Evolutionary conservation across 2,329 filamentous ascomycete genomes (phyloP).

Genomic region (Trichoderma polysporum): DNA sequence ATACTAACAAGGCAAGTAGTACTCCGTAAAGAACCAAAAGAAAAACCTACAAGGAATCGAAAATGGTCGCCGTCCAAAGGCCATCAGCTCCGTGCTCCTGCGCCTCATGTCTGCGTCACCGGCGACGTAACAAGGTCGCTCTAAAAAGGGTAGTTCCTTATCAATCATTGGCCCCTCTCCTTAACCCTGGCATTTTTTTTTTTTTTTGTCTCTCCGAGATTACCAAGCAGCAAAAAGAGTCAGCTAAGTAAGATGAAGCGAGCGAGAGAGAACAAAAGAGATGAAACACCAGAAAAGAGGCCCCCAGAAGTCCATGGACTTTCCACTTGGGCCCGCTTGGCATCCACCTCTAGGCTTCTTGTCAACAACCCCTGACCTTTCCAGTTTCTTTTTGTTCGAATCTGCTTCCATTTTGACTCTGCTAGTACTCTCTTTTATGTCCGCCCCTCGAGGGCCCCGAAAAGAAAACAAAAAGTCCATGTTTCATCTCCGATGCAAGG

Average conservation of each 20-base stretch:
- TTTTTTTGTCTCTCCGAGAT: not conserved
- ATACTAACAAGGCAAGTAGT: not conserved
- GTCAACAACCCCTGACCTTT: not conserved
- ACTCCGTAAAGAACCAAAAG: not conserved
- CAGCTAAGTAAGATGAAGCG: not conserved
- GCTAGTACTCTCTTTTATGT: not conserved
- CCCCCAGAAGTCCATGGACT: conserved; percentile 7
- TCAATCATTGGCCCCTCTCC: not conserved
- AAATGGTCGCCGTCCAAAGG: not conserved
- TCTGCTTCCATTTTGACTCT: not conserved
- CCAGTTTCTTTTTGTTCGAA: not conserved
- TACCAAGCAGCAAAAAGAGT: not conserved
- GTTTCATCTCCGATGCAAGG: conserved; percentile 12
- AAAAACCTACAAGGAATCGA: not conserved
- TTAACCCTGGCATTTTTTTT: not conserved
- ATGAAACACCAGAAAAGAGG: not conserved
- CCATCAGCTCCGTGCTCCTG: not conserved
- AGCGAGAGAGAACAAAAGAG: not conserved
- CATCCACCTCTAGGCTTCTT: not conserved
- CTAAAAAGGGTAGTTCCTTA: not conserved
- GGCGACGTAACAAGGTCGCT: not conserved
- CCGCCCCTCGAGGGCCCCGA: not conserved
- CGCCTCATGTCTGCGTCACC: not conserved
- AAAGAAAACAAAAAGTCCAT: not conserved
- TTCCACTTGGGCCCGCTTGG: not conserved